Percentiles rank a stretch among this genome's conserved stretches.
Conservation (phyloP, 768 basidiomycete species). For the Serendipita sp. region DNA sequence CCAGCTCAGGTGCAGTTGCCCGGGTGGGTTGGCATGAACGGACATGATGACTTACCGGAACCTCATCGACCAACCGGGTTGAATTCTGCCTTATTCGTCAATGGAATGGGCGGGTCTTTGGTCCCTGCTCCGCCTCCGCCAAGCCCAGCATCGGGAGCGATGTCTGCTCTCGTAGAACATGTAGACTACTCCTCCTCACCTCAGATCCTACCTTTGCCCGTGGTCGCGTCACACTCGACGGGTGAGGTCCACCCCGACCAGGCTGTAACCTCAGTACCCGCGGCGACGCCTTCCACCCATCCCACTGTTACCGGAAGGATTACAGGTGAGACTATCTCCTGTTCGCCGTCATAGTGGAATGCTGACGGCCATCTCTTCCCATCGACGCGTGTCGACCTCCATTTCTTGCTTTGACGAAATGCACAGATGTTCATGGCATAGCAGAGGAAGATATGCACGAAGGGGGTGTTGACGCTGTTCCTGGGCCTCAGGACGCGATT, state of each 20-base stretch:
- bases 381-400: background rate
- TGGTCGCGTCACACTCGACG: no score
- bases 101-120: background rate
- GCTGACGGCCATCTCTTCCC: background rate
- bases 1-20: background rate
- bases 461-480: background rate
- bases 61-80: no score
- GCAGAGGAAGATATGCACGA: background rate
- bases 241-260: background rate
- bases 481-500: background rate
- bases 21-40: background rate
- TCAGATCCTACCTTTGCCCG: background rate
- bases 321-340: background rate
- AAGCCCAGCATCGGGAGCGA: background rate
- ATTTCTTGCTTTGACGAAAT: background rate
- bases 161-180: background rate
- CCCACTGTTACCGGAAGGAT: background rate
- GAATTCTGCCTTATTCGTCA: background rate
- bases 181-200: background rate
- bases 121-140: background rate
- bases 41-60: background rate
- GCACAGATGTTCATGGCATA: background rate
- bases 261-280: background rate
- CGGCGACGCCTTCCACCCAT: background rate
- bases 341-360: background rate